Evolutionary conservation across 768 basidiomycete genomes (phyloP).

Genomic region (Boletus subparvulus): DNA sequence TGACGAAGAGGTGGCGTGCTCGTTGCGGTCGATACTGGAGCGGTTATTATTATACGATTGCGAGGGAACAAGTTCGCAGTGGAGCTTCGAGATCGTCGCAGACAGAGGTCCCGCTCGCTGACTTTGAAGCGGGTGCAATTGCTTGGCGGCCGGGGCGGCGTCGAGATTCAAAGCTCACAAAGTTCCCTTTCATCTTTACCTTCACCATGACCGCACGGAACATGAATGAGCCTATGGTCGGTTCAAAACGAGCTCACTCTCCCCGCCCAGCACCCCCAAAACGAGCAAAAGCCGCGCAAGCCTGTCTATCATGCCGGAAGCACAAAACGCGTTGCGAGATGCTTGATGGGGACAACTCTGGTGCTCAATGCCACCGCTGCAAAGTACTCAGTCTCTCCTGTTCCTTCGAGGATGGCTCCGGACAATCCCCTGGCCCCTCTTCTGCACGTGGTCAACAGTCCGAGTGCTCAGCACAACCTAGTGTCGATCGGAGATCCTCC

Average conservation of each 20-base stretch:
- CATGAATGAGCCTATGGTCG: constrained; percentile 21
- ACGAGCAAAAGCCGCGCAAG: constrained; percentile 44
- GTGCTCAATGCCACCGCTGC: constrained; percentile 47
- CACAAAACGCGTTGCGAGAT: constrained; percentile 53
- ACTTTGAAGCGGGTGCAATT: constrained; percentile 27
- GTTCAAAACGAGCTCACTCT: constrained; percentile 34
- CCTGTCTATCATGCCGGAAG: constrained; percentile 46
- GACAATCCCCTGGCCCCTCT: constrained; percentile 13
- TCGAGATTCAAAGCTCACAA: constrained; percentile 1
- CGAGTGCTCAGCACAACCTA: constrained; percentile 21
- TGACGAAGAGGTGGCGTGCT: neutral
- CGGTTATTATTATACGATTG: neutral
- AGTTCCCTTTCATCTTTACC: constrained; percentile 3
- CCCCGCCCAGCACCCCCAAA: constrained; percentile 34
- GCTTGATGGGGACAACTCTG: constrained; percentile 40
- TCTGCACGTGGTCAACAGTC: constrained; percentile 20
- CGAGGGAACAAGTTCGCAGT: neutral
- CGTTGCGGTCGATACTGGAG: neutral
- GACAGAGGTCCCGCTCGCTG: constrained; percentile 12
- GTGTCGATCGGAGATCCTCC: constrained; percentile 27
- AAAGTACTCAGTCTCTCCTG: constrained; percentile 47
- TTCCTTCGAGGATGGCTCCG: constrained; percentile 41
- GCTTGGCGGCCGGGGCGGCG: constrained; percentile 15
- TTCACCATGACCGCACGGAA: constrained; percentile 18
- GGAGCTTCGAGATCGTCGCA: constrained; percentile 6